Evolutionary conservation across 208 protist species (phyloP), one percentile per base, ranked within the genome.

Genomic region (Crithidia acanthocephali): DNA sequence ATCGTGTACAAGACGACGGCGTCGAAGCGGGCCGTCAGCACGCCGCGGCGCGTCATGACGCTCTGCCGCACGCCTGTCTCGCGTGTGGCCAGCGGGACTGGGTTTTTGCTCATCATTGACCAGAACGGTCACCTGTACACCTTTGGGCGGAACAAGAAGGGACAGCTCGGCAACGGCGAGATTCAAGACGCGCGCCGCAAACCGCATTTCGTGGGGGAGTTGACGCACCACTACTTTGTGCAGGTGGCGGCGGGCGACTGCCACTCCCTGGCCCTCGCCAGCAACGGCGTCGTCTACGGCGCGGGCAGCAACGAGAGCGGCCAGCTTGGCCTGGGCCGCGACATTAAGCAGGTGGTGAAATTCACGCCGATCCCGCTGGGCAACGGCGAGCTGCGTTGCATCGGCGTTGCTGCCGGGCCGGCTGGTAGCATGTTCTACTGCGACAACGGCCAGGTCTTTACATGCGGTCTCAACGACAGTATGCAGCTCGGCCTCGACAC

Each of bases 51-150:
- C 20, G 87, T 97, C 62, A 94, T 94, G 87, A 81, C 88, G 30
- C 81, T 97, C 23, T 81, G 78, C 70, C 84, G 81, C 67, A 92
- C 75, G 2, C 76, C 92, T 0, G 79, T 93, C 32, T 92, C 89
- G 6, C 89, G 89, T 50, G 72, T 97, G n/a, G 81, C 89, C 13
- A 86, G 86, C 55, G 92, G 92, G 45, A 88, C 70, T 22, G 80
- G 84, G 18, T 97, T 97, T 72, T 55, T 91, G 51, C 74, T 95
- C 35, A 80, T 95, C 50, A 94, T 97, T 58, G 89, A 97, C 79
- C 83, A 95, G 70, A 91, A 85, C 77, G 92, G 92, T 16, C 87
- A 91, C n/a, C 81, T 97, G 27, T 85, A 85, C 63, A 85, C 87
- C 23, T 65, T 91, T 22, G 92, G 92, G 5, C 70, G 83, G n/a